Conservation (phyloP, 768 basidiomycete species). For the Hygrocybe coccinea region DNA sequence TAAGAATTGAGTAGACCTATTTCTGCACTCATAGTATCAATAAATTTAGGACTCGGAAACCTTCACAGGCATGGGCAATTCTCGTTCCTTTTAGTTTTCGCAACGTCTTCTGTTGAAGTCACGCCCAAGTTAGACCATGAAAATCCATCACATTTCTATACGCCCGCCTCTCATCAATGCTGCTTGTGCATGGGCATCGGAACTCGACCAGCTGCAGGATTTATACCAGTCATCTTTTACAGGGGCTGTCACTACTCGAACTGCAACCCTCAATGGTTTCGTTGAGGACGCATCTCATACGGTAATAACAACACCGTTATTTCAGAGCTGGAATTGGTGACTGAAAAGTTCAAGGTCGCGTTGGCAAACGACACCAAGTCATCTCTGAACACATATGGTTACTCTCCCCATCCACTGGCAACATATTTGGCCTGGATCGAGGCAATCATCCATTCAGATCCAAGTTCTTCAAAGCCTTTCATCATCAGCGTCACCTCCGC, state of each 20-base stretch:
- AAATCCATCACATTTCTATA: conserved; percentile 51
- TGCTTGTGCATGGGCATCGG: conserved; percentile 79
- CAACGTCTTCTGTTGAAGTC: no score
- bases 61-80: no score
- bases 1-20: no score
- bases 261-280: conserved; percentile 67
- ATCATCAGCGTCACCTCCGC: conserved; percentile 78
- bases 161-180: conserved; percentile 70
- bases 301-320: conserved; percentile 34
- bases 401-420: conserved; percentile 72
- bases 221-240: conserved; percentile 66
- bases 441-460: conserved; percentile 40
- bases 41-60: no score
- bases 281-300: conserved; percentile 58
- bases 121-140: no score
- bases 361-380: conserved; percentile 48
- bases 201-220: conserved; percentile 54
- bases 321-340: conserved; percentile 4
- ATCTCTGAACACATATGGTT: conserved; percentile 84
- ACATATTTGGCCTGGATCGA: conserved; percentile 62
- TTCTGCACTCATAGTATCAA: no score
- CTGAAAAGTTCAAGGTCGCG: conserved; percentile 50
- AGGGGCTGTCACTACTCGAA: conserved; percentile 78
- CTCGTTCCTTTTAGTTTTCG: no score
- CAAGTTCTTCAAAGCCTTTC: conserved; percentile 45